A percentile compares a stretch with the other conserved stretches of the same genome.
Evolutionary conservation across 768 basidiomycete species (phyloP).

Genomic region (Pulveroboletus sp.): DNA sequence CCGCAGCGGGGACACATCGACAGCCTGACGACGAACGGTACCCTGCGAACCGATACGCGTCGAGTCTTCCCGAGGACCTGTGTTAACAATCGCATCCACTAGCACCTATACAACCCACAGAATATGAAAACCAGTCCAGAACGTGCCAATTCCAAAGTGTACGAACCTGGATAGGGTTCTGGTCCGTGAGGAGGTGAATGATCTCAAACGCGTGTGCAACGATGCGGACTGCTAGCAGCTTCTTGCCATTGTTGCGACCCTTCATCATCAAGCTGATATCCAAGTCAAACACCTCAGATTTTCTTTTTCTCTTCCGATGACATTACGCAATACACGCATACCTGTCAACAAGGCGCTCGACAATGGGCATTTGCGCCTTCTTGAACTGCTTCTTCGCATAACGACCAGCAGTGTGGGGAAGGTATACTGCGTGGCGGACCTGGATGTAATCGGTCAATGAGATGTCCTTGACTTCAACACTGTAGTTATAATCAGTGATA

Average conservation of each 20-base stretch:
- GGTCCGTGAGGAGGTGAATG: slow-evolving; percentile 99
- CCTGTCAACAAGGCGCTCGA: slow-evolving; percentile 98
- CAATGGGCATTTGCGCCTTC: slow-evolving; percentile 99
- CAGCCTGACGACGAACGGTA: slow-evolving; percentile 98
- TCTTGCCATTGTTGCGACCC: slow-evolving; percentile 99
- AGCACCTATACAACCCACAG: slow-evolving; percentile 54
- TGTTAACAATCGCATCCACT: slow-evolving; percentile 99
- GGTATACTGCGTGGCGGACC: slow-evolving; percentile 94
- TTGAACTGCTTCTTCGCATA: slow-evolving; percentile 99
- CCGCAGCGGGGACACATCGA: slow-evolving; percentile 97
- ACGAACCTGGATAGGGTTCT: slow-evolving; percentile 96
- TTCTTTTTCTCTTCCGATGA: not conserved
- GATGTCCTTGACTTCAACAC: slow-evolving; percentile 99
- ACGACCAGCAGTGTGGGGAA: slow-evolving; percentile 98
- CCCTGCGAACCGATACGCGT: slow-evolving; percentile 99
- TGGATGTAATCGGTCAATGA: slow-evolving; percentile 99
- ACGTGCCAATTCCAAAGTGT: not conserved
- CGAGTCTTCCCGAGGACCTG: slow-evolving; percentile 98
- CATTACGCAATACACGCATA: slow-evolving; percentile 31
- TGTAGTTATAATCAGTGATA: slow-evolving; percentile 31
- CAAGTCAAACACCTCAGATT: slow-evolving; percentile 1
- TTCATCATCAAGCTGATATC: slow-evolving; percentile 96
- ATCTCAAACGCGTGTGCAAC: slow-evolving; percentile 99
- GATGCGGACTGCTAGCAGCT: slow-evolving; percentile 97
- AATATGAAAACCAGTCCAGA: not conserved